Evolutionary conservation across 2,329 filamentous ascomycete species (phyloP), one percentile per base, ranked within the genome.

Genomic region (Rugonectria rugulosa): DNA sequence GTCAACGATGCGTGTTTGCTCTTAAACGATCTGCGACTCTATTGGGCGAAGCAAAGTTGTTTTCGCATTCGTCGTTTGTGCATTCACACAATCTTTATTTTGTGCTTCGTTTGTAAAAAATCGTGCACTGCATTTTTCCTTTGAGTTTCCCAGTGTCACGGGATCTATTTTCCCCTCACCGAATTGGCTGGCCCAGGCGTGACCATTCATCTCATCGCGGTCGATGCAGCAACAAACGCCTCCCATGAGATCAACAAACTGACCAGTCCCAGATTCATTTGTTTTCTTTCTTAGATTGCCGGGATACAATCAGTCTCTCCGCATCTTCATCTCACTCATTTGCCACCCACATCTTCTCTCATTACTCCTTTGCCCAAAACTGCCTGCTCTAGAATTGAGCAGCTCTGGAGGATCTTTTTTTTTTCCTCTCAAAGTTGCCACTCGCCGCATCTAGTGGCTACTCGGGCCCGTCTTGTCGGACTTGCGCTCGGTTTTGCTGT

Each of bases 191-290:
- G 41, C 31, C 40, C 43, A 24, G 42, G 14, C 49, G 38, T 52
- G 51, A 40, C 47, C 57, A 50, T 57, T 47, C 59, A 53, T 49
- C 37, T 48, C 36, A 41, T 55, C 46, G 38, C 49, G 41, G 54
- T 50, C 45, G 37, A 56, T 43, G 46, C 47, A 46, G 38, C 49
- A 46, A 52, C 57, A 53, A 59, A 44, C 44, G 43, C 44, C 56
- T 40, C 56, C 60, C 49, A 56, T 59, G 60, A 56, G 48, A 57
- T 56, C 27, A 41, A 17, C 51, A 42, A 52, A 56, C 65, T 68
- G 61, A 68, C 40, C 36, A 57, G 47, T 53, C 43, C 48, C 50
- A 68, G 65, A 61, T 62, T n/a, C 29, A 56, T 49, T 63, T 65
- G n/a, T n/a, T n/a, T n/a, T n/a, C n/a, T 59, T 50, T 50, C 52